Percentiles rank a stretch among this genome's conserved stretches.
phyloP scores from a whole-genome alignment of 768 basidiomycete species.

The Mycena vitilis region DNA sequence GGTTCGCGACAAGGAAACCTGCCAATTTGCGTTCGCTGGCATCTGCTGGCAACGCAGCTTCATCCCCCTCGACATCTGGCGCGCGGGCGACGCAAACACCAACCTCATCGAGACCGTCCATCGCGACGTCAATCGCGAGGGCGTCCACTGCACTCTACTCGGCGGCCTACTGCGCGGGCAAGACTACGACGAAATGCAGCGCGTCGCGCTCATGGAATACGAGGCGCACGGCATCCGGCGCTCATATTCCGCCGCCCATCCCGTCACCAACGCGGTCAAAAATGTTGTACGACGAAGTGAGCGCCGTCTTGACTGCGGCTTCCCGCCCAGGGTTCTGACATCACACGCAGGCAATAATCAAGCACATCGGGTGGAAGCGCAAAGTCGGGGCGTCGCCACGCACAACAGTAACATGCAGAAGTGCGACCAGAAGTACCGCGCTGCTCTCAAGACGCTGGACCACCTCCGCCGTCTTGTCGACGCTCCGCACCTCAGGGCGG shows the following conservation, averaged over 20 bases:
- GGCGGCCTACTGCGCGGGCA: neutral
- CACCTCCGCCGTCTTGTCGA: too few relatives aligned
- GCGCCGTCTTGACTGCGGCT: too few relatives aligned
- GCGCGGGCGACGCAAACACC: neutral
- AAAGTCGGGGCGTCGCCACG: too few relatives aligned
- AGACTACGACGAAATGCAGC: neutral
- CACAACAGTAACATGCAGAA: too few relatives aligned
- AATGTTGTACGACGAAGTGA: neutral
- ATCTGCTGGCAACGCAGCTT: constrained; percentile 4
- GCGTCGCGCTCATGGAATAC: neutral
- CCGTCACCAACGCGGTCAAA: neutral
- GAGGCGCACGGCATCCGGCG: neutral
- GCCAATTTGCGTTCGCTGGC: neutral
- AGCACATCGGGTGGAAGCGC: too few relatives aligned
- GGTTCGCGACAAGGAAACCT: neutral
- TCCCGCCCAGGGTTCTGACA: too few relatives aligned
- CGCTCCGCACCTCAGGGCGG: too few relatives aligned
- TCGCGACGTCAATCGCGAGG: constrained; percentile 8
- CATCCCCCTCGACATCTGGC: constrained; percentile 1
- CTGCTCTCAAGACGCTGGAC: too few relatives aligned
- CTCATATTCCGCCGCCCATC: neutral
- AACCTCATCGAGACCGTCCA: constrained; percentile 8
- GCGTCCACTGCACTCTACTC: neutral
- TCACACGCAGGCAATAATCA: neutral
- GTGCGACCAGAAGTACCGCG: too few relatives aligned